Base-by-base conservation (phyloP, 352 stramenopile genomes). In the Phytophthora ohioensis region DNA sequence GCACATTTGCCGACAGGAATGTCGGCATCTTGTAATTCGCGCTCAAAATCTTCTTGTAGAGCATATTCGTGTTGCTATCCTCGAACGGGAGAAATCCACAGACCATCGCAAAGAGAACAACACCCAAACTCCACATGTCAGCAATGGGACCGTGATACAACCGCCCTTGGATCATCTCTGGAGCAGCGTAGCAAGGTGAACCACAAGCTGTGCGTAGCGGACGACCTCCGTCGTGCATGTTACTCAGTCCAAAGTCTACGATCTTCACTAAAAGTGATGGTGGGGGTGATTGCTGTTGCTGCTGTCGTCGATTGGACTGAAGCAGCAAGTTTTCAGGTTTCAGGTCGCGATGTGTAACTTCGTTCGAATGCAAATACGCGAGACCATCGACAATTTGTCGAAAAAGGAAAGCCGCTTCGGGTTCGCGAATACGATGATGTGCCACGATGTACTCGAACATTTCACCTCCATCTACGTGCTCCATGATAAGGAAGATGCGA, bases 381-480 rank as follows among this genome's bases (percentile, higher is more conserved):
- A 98, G 79, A 3, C 92, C 94, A 27, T 98, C 91, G 7, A 98
- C 76, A 46, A 98, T 92, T 68, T 98, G 93, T 56, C 88, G 78
- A 64, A 98, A 98, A 53, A 98, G 89, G 5, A 56, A 75, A 4
- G 71, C 71, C 17, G 66, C 66, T 38, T 78, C 71, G 11, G 75
- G 51, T 57, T 98, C 94, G 13, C 87, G 77, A 36, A 98, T 85
- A 6, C 88, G 85, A 43, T 95, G 84, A 56, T 96, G 85, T 6
- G 86, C 70, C 31, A 98, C 94, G 61, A 98, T 98, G 72, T 98
- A 98, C 74, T 98, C 91, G 67, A 98, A 98, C 78, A 98, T 91
- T 65, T 98, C 92, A 38, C 90, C 91, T 12, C 89, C 90, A 61
- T 98, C 92, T 21, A 92, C 78, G 75, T 93, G 90, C 64, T 98